These are phyloP conservation scores for Coemansia sp. DNA, from an alignment of 192 early-diverging fungal genomes.

Conservation along the genomic window DNA sequence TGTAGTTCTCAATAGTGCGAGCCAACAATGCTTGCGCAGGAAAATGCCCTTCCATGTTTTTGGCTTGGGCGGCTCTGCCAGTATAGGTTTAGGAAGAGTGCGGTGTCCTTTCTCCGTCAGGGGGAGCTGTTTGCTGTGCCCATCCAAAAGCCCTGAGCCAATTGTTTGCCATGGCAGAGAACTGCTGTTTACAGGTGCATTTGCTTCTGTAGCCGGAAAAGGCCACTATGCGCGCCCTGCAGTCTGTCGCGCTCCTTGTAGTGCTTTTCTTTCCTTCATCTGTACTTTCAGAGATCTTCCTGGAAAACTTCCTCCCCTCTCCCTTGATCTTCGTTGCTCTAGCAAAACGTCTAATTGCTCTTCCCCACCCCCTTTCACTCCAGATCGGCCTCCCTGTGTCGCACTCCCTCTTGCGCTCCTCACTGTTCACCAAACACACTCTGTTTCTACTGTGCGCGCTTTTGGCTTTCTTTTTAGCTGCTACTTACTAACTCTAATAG, in stretches of 20 bases:
- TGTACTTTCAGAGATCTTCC: background rate
- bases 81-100: background rate
- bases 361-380: slow-evolving; percentile 6
- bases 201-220: background rate
- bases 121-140: background rate
- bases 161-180: background rate
- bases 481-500: background rate
- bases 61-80: background rate
- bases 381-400: slow-evolving; percentile 14
- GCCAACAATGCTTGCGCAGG: background rate
- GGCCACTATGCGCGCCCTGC: slow-evolving; percentile 2
- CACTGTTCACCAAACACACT: background rate
- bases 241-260: background rate
- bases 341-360: background rate
- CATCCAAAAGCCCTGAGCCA: background rate
- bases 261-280: background rate
- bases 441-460: background rate
- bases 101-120: no score
- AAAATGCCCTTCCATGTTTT: background rate
- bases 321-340: background rate
- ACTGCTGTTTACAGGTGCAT: background rate
- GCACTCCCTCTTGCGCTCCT: slow-evolving; percentile 1
- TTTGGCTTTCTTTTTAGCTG: background rate
- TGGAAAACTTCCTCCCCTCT: background rate
- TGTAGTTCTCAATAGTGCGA: background rate